Percentiles rank a stretch among this genome's conserved stretches.
Conservation (phyloP, 2,329 filamentous ascomycete genomes). For the Microdochium paspali region DNA sequence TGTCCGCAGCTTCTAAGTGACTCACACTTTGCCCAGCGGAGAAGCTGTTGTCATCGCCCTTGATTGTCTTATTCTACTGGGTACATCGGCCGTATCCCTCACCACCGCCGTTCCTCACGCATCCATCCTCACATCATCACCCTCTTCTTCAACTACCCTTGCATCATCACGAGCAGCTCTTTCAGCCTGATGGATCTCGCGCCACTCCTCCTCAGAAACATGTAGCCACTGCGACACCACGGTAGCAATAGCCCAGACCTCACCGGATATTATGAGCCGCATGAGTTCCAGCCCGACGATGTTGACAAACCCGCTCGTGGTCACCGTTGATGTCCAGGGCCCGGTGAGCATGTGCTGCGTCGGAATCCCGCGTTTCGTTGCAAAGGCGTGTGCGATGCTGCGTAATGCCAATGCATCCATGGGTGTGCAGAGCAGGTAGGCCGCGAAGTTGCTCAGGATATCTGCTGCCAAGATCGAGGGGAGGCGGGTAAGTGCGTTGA, state of each 20-base stretch:
- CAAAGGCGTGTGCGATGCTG: constrained; percentile 32
- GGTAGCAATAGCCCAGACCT: constrained; percentile 34
- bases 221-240: constrained; percentile 27
- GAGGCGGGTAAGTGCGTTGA: constrained; percentile 40
- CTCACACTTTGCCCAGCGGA: no score
- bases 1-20: no score
- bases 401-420: constrained; percentile 36
- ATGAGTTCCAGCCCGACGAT: constrained; percentile 35
- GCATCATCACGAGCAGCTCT: constrained; percentile 4
- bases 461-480: constrained; percentile 37
- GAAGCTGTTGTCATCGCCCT: no score
- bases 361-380: constrained; percentile 25
- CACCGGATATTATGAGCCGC: constrained; percentile 31
- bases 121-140: background rate
- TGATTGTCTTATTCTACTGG: no score
- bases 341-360: constrained; percentile 27
- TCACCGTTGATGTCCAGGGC: constrained; percentile 26
- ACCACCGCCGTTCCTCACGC: background rate
- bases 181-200: constrained; percentile 19
- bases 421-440: constrained; percentile 33
- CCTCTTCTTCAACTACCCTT: background rate
- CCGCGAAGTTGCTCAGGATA: constrained; percentile 32
- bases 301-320: constrained; percentile 30
- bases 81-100: background rate
- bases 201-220: constrained; percentile 33